A percentile compares a stretch with the other conserved stretches of the same genome.
Evolutionary conservation across 2,329 filamentous ascomycete species (phyloP).

Genomic region (Botrytis byssoidea): DNA sequence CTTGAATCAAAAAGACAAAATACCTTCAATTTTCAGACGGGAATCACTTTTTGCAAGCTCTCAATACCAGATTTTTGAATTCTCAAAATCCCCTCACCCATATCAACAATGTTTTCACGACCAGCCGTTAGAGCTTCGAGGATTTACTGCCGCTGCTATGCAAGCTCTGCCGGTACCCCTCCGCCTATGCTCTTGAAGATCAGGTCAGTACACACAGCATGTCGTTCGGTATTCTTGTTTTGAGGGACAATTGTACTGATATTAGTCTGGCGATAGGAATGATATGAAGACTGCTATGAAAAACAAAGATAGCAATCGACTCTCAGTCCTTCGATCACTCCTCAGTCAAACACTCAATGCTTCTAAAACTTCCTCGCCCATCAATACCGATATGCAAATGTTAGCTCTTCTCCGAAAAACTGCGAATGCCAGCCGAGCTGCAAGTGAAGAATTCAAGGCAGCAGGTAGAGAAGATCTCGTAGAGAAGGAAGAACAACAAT

Average conservation of each 20-base stretch:
- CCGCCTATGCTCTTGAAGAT: constrained; percentile 42
- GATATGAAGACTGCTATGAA: constrained; percentile 68
- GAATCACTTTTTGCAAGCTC: not conserved
- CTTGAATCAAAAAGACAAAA: not conserved
- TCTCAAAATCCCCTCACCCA: not conserved
- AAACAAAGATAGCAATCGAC: constrained; percentile 60
- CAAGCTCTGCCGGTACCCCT: constrained; percentile 31
- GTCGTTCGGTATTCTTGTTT: not conserved
- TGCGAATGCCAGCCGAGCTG: constrained; percentile 55
- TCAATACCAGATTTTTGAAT: not conserved
- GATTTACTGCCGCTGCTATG: constrained; percentile 34
- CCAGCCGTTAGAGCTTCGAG: constrained; percentile 29
- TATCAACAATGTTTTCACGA: constrained; percentile 28
- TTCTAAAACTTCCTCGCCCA: constrained; percentile 69
- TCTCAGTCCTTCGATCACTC: constrained; percentile 66
- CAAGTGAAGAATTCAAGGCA: constrained; percentile 60
- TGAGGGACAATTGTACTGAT: not conserved
- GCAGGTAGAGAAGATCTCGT: constrained; percentile 67
- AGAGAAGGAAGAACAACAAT: constrained; percentile 66
- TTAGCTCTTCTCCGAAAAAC: constrained; percentile 66
- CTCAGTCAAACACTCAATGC: constrained; percentile 72
- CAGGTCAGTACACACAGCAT: constrained; percentile 31
- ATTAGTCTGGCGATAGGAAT: constrained; percentile 30
- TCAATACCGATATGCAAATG: constrained; percentile 68
- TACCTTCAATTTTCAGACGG: not conserved